Evolutionary conservation across 768 basidiomycete genomes (phyloP).

Genomic region (Tephrocybe sp.): DNA sequence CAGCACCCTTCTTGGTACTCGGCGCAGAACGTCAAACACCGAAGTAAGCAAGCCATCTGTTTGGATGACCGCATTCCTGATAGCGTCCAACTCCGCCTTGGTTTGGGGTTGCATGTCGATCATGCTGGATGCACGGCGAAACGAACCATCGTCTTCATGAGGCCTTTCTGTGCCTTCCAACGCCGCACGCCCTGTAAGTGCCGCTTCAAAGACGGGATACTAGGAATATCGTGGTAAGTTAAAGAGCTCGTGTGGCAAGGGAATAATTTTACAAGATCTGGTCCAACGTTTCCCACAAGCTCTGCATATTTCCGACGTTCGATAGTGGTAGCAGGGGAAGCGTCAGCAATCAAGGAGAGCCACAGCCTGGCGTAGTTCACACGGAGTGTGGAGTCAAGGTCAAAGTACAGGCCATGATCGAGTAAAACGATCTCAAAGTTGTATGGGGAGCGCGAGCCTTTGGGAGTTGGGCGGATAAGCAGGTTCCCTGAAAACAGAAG

Average conservation of each 20-base stretch:
- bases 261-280: conserved; percentile 70
- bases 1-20: conserved; percentile 78
- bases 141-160: conserved; percentile 32
- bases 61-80: conserved; percentile 79
- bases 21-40: conserved; percentile 84
- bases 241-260: not conserved
- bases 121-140: conserved; percentile 70
- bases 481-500: conserved; percentile 63
- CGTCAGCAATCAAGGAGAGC: conserved; percentile 80
- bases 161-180: conserved; percentile 58
- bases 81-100: conserved; percentile 74
- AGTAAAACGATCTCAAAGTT: conserved; percentile 96
- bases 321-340: conserved; percentile 58
- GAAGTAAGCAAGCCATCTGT: conserved; percentile 80
- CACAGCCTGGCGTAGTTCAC: conserved; percentile 87
- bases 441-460: conserved; percentile 69
- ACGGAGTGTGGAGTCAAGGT: conserved; percentile 75
- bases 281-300: conserved; percentile 86
- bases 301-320: conserved; percentile 86
- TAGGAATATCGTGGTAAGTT: conserved; percentile 23
- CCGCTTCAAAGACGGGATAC: conserved; percentile 95
- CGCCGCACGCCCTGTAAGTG: conserved; percentile 84
- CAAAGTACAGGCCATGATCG: conserved; percentile 94
- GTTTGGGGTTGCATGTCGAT: conserved; percentile 72
- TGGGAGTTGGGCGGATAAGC: conserved; percentile 75